A percentile compares a stretch with the other conserved stretches of the same genome.
These are phyloP conservation scores for Sclerotinia sclerotiorum DNA, from an alignment of 2,329 filamentous ascomycete species.

Conservation along the genomic window DNA sequence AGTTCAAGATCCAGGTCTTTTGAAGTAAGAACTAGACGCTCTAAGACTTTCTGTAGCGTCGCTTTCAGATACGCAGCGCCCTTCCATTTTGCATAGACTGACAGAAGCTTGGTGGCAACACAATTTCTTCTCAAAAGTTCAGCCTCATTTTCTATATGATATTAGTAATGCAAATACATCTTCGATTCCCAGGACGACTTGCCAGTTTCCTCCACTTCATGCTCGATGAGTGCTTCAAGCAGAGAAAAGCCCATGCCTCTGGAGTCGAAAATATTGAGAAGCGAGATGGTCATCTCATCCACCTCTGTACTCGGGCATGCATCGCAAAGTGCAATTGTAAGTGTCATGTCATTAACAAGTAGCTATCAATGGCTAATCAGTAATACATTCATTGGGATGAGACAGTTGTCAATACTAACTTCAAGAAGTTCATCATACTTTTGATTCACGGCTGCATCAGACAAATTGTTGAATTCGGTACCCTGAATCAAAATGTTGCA, in stretches of 20 bases:
- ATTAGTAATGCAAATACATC: constrained; percentile 20
- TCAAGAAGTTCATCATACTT: constrained; percentile 67
- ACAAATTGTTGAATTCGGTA: constrained; percentile 68
- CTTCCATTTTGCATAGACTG: constrained; percentile 71
- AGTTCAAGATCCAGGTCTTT: constrained; percentile 68
- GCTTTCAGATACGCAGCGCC: constrained; percentile 61
- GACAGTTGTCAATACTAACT: constrained; percentile 41
- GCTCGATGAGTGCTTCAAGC: constrained; percentile 65
- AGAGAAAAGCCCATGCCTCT: constrained; percentile 62
- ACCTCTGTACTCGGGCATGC: constrained; percentile 67
- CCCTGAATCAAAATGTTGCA: constrained; percentile 71
- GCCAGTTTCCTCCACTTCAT: constrained; percentile 68
- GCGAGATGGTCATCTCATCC: constrained; percentile 66
- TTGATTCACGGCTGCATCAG: constrained; percentile 65
- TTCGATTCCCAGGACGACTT: constrained; percentile 28
- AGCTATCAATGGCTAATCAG: constrained; percentile 45
- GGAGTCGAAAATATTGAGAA: constrained; percentile 69
- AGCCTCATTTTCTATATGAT: constrained; percentile 58
- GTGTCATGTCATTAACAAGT: constrained; percentile 60
- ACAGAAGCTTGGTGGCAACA: constrained; percentile 71
- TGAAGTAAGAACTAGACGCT: constrained; percentile 64
- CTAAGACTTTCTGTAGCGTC: constrained; percentile 66
- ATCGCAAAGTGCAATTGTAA: constrained; percentile 63
- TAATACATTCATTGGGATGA: constrained; percentile 15
- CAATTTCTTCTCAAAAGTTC: constrained; percentile 67